These are phyloP conservation scores for Globisporangium iwayamae DNA, from an alignment of 352 stramenopile species.

Conservation along the genomic window DNA sequence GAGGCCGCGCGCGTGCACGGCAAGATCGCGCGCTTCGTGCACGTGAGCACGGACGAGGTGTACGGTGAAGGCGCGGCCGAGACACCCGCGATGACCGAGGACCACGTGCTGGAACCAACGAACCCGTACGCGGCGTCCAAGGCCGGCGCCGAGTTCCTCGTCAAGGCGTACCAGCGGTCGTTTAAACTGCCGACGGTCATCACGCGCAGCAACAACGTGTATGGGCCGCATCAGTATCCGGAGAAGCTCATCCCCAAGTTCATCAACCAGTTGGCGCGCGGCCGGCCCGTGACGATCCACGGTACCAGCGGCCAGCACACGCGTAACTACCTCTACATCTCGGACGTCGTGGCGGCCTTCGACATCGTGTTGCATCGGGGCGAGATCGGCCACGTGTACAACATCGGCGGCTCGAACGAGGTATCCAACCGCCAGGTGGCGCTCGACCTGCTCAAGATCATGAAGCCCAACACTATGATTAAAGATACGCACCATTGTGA, in stretches of 20 bases:
- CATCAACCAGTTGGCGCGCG: constrained; percentile 67
- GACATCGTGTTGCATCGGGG: constrained; percentile 95
- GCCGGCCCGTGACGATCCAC: constrained; percentile 91
- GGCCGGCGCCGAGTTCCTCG: constrained; percentile 97
- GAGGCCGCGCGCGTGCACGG: constrained; percentile 91
- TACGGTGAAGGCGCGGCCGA: constrained; percentile 94
- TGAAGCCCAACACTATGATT: constrained; percentile 33
- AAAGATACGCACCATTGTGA: background rate
- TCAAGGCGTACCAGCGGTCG: constrained; percentile 91
- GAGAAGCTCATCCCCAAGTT: constrained; percentile 98
- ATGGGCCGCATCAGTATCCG: constrained; percentile 97
- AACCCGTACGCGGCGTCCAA: constrained; percentile 99
- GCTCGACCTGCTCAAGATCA: constrained; percentile 78
- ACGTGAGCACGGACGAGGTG: constrained; percentile 98
- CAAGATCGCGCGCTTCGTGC: constrained; percentile 92
- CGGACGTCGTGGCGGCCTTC: constrained; percentile 95
- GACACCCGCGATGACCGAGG: constrained; percentile 92
- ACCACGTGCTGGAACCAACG: constrained; percentile 94
- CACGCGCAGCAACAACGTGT: constrained; percentile 99
- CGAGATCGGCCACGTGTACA: constrained; percentile 93
- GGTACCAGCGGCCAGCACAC: constrained; percentile 92
- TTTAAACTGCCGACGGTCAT: constrained; percentile 97
- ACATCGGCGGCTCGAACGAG: constrained; percentile 91
- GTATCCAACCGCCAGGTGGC: constrained; percentile 80
- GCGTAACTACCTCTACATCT: constrained; percentile 97